Evolutionary conservation across 2,329 filamentous ascomycete genomes (phyloP), one percentile per base, ranked within the genome.

Genomic region (Clonostachys sp.): DNA sequence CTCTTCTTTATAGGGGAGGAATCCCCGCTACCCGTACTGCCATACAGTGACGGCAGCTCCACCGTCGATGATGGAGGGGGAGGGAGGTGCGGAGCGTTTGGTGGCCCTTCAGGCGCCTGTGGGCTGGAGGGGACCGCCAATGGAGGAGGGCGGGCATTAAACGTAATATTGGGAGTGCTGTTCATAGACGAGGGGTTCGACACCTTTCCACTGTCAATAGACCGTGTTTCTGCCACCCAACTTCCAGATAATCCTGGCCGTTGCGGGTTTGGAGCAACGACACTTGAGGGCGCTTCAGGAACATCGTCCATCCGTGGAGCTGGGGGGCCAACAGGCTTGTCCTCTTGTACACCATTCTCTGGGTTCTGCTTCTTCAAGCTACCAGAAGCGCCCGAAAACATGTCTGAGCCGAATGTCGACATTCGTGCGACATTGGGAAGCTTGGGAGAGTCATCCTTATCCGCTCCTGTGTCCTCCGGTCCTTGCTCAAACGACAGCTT

Each of bases 1-100:
- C 80, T 90, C 57, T 90, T 86, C 53, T 84, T 80, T 49, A 84
- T 72, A 33, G 81, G 75, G 1, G 76, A 75, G 8, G 74, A 73
- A 10, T 73, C 72, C 10, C 67, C 58, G 1, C 75, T 77, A 56
- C 75, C 79, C 7, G 66, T 60, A 24, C 68, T 64, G 4, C 73
- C 67, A 46, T 70, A 64, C 20, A 77, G 55, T 7, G 61, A 57
- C 17, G 60, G 58, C 13, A 63, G 59, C 30, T 61, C 58, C 44
- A 71, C 65, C 12, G 70, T 64, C 0, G 63, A 60, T 10, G 24
- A 30, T 30, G 24, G 24, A 30, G 24, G 24, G 24, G 24, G 24
- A 6, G 62, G 55, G 20, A 61, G 54, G n/a, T 57, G 46, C 24
- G 24, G 24, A 30, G 9, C 24, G 9, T 30, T 30, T 30, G 24